Base-by-base conservation (phyloP, 1,284 basidiomycete genomes). In the Sphaerobolus stellatus region DNA sequence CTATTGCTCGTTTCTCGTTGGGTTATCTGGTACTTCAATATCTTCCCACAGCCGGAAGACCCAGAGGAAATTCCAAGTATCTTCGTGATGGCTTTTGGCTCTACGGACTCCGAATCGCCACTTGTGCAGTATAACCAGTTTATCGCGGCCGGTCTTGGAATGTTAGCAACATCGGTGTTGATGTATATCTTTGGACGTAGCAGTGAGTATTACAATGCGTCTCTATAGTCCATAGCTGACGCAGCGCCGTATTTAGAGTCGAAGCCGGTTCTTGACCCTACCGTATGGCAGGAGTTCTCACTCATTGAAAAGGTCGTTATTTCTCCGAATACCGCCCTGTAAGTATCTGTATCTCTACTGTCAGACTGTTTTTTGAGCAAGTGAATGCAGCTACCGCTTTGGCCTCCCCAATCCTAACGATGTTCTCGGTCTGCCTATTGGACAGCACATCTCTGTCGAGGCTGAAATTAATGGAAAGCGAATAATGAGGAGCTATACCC, bases 271-370 rank as follows among this genome's bases (percentile, higher is more conserved):
- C 79, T 97, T 56, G 80, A 90, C 71, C 82, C 91, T 3, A 78
- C 79, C 56, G 74, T 77, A 54, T 99, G 92, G 88, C 82, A 90
- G 66, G 77, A 88, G 58, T 98, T 92, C 76, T 81, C 87, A 47
- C 82, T 99, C 54, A 75, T 79, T 58, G 80, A 91, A 65, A 97
- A 95, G 75, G 87, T 84, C 48, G 76, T 83, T 62, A 78, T 98
- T 57, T 97, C 94, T n/a, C 90, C 89, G 60, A 99, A 99, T 75
- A 97, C 94, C 49, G 94, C 94, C 57, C 79, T 94, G 90, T 96
- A 65, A 59, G 85, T 73, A 24, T 50, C 18, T 33, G 48, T 54
- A 5, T 24, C 41, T 49, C 14, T 13, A 31, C 53, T 38, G 9
- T 41, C 30, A 20, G 30, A 28, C 18, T 36, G 13, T 18, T 43